Evolutionary conservation across 1,284 basidiomycete species (phyloP).

Genomic region (Trametes hirsuta): DNA sequence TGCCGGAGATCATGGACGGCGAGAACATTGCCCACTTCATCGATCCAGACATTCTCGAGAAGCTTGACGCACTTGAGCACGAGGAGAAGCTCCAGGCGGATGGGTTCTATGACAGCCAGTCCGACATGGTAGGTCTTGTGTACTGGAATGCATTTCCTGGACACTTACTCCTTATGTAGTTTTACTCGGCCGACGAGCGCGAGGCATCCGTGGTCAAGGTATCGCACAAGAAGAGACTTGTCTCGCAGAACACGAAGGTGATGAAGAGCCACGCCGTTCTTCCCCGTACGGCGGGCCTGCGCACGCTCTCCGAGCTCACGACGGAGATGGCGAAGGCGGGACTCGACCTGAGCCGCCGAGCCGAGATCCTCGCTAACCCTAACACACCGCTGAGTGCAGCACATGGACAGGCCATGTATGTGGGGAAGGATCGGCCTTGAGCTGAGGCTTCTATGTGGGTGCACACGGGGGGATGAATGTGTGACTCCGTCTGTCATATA

Average conservation of each 20-base stretch:
- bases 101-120: slow-evolving; percentile 93
- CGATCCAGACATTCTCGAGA: slow-evolving; percentile 97
- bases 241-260: slow-evolving; percentile 80
- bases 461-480: too few relatives aligned
- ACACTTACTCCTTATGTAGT: slow-evolving; percentile 43
- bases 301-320: slow-evolving; percentile 88
- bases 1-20: slow-evolving; percentile 97
- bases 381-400: too few relatives aligned
- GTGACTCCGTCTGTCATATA: too few relatives aligned
- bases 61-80: slow-evolving; percentile 94
- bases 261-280: slow-evolving; percentile 86
- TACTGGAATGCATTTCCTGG: neutral
- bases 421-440: too few relatives aligned
- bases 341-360: slow-evolving; percentile 87
- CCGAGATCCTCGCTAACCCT: slow-evolving; percentile 76
- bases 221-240: slow-evolving; percentile 74
- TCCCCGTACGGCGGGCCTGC: slow-evolving; percentile 85
- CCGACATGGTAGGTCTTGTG: slow-evolving; percentile 68
- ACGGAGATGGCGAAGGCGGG: slow-evolving; percentile 84
- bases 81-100: slow-evolving; percentile 93
- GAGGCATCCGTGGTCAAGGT: slow-evolving; percentile 72
- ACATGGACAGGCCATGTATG: too few relatives aligned
- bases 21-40: slow-evolving; percentile 99
- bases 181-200: slow-evolving; percentile 92
- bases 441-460: too few relatives aligned